phyloP scores from a whole-genome alignment of 2,329 filamentous ascomycete species.

The Verticillium nonalfalfae region DNA sequence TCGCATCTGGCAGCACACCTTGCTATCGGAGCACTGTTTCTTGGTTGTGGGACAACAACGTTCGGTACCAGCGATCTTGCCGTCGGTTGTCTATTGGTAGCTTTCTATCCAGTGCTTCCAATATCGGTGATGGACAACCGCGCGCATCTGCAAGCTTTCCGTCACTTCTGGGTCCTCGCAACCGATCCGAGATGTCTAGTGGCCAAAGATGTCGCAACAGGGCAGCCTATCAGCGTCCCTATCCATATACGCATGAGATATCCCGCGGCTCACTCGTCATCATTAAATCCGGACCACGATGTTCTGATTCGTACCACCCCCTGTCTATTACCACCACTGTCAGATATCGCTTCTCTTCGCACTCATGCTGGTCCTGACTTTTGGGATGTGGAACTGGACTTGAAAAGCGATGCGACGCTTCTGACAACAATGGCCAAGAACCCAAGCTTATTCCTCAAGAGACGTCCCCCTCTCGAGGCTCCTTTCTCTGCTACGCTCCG shows the following conservation, averaged over 20 bases:
- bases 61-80: slow-evolving; percentile 86
- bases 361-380: slow-evolving; percentile 60
- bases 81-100: slow-evolving; percentile 76
- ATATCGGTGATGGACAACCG: slow-evolving; percentile 87
- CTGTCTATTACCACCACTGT: slow-evolving; percentile 58
- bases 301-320: slow-evolving; percentile 43
- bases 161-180: slow-evolving; percentile 95
- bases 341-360: slow-evolving; percentile 52
- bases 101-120: slow-evolving; percentile 93
- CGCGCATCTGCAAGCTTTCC: slow-evolving; percentile 90
- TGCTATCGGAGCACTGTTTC: slow-evolving; percentile 83
- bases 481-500: slow-evolving; percentile 70
- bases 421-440: slow-evolving; percentile 58
- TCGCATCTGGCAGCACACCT: slow-evolving; percentile 91
- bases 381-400: slow-evolving; percentile 78
- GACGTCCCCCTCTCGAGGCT: slow-evolving; percentile 60
- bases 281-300: slow-evolving; percentile 7
- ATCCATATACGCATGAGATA: slow-evolving; percentile 57
- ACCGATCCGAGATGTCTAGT: slow-evolving; percentile 86
- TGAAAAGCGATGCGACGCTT: slow-evolving; percentile 56
- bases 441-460: slow-evolving; percentile 69
- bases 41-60: slow-evolving; percentile 88
- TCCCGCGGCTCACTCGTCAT: slow-evolving; percentile 22
- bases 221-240: slow-evolving; percentile 69
- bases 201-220: slow-evolving; percentile 78